Conservation (phyloP, 345 rosid species). For the Lagerstroemia speciosa region DNA sequence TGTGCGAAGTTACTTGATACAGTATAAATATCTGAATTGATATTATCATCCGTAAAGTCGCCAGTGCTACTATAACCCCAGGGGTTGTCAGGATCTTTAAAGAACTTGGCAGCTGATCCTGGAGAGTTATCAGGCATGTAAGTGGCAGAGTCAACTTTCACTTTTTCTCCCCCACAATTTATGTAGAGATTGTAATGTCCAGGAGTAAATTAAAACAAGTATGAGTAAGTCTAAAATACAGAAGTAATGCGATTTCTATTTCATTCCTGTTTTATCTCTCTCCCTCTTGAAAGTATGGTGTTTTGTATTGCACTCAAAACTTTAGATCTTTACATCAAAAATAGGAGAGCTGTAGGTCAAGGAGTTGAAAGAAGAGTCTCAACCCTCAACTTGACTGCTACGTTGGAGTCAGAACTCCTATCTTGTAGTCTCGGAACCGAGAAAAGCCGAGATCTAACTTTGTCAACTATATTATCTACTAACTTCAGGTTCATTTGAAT, state of each 20-base stretch:
- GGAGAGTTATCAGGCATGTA: neutral
- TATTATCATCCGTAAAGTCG: slow-evolving; percentile 25
- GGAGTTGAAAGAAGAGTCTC: too few species aligned
- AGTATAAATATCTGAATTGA: neutral
- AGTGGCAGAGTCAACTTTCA: neutral
- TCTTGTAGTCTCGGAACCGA: too few species aligned
- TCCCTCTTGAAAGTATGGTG: too few species aligned
- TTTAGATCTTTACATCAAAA: too few species aligned
- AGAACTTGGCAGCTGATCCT: neutral
- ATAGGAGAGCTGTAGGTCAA: too few species aligned
- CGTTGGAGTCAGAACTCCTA: too few species aligned
- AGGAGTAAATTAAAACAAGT: neutral
- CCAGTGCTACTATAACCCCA: slow-evolving; percentile 57
- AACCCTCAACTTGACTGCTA: too few species aligned
- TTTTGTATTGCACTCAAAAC: too few species aligned
- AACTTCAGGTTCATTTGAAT: too few species aligned
- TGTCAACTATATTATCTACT: too few species aligned
- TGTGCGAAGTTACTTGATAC: slow-evolving; percentile 8
- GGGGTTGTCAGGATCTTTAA: neutral
- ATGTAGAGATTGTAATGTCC: slow-evolving; percentile 1
- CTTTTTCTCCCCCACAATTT: slow-evolving; percentile 10
- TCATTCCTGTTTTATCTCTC: neutral
- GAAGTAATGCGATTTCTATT: neutral
- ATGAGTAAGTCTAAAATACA: neutral
- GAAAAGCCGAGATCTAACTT: too few species aligned